Conservation (phyloP, 2,329 filamentous ascomycete genomes). For the Claviceps pusilla region DNA sequence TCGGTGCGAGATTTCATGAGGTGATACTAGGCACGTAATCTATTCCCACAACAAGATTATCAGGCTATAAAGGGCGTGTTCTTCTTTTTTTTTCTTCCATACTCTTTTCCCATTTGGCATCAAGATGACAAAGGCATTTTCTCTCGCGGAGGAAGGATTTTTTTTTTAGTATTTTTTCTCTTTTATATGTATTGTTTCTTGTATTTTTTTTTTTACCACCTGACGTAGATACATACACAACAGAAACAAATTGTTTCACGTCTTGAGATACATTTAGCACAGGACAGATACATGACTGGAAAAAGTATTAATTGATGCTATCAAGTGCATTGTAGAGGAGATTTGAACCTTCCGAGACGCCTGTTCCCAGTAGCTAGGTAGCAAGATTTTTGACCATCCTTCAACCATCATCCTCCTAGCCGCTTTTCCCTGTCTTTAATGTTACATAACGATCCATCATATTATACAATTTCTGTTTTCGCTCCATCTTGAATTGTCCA, state of each 20-base stretch:
- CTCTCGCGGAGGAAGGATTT: not conserved
- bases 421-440: not conserved
- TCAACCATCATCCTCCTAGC: not conserved
- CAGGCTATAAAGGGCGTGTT: no score
- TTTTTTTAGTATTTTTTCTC: not conserved
- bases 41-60: no score
- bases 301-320: not conserved
- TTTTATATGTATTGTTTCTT: not conserved
- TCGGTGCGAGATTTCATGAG: no score
- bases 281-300: no score
- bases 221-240: not conserved
- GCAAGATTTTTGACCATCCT: not conserved
- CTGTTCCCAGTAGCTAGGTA: not conserved
- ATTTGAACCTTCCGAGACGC: slow-evolving; percentile 1
- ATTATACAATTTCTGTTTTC: slow-evolving; percentile 1
- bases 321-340: slow-evolving; percentile 1
- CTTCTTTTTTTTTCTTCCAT: no score
- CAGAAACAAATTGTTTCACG: no score
- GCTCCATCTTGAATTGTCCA: not conserved
- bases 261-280: no score
- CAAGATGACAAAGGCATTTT: no score
- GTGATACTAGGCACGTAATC: no score
- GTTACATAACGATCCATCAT: slow-evolving; percentile 2
- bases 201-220: not conserved
- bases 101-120: no score